These are phyloP conservation scores for Psilocybe cubensis DNA, from an alignment of 768 basidiomycete genomes.

Conservation along the genomic window DNA sequence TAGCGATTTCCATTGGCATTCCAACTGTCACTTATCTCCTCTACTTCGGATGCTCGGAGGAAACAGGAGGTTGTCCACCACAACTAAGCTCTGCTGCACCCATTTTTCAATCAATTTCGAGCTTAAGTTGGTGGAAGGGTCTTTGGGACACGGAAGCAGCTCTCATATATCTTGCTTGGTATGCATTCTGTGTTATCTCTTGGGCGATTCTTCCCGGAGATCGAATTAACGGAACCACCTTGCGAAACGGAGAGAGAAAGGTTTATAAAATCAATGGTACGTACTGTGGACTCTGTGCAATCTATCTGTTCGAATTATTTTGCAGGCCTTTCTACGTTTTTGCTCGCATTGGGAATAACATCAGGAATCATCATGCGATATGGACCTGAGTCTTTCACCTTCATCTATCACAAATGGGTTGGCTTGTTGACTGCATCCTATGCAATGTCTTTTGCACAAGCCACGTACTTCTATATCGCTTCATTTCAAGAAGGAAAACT, in stretches of 20 bases:
- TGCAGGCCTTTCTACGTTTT: conserved; percentile 86
- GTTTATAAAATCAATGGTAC: conserved; percentile 95
- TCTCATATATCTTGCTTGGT: conserved; percentile 85
- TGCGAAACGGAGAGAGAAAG: conserved; percentile 79
- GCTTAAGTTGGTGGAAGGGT: conserved; percentile 63
- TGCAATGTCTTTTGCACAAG: conserved; percentile 79
- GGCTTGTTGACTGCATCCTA: conserved; percentile 86
- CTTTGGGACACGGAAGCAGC: conserved; percentile 86
- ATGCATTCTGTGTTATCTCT: conserved; percentile 79
- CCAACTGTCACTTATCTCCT: conserved; percentile 75
- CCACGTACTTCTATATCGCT: conserved; percentile 63
- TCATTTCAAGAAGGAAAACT: conserved; percentile 75
- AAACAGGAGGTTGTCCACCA: conserved; percentile 72
- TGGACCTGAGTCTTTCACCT: conserved; percentile 84
- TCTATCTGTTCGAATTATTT: background rate
- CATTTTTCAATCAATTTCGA: conserved; percentile 51
- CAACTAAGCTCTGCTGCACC: conserved; percentile 39
- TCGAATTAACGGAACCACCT: conserved; percentile 64
- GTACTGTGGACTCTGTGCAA: conserved; percentile 21
- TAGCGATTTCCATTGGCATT: conserved; percentile 69
- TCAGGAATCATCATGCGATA: conserved; percentile 69
- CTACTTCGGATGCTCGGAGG: conserved; percentile 78
- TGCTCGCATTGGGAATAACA: conserved; percentile 78
- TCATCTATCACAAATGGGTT: conserved; percentile 90
- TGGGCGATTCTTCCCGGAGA: conserved; percentile 84